These are phyloP conservation scores for Pseudogymnoascus sp. DNA, from an alignment of 2,329 filamentous ascomycete species.

Conservation along the genomic window DNA sequence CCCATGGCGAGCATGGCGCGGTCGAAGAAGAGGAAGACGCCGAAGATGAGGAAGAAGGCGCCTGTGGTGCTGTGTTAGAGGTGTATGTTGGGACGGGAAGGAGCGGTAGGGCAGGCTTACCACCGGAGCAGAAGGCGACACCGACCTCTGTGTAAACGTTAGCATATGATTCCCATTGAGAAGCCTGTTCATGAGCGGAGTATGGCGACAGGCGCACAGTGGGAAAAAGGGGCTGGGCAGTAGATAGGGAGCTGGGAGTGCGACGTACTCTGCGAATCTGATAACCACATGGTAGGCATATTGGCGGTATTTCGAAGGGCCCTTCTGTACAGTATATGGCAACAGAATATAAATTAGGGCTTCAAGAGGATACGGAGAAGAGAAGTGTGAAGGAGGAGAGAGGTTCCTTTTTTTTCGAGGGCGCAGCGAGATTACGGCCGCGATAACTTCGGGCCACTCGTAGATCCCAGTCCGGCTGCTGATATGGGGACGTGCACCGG, in stretches of 20 bases:
- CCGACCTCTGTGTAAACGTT: constrained; percentile 67
- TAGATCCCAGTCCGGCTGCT: neutral
- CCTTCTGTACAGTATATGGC: constrained; percentile 1
- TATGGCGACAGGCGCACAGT: constrained; percentile 20
- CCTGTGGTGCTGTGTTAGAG: constrained; percentile 44
- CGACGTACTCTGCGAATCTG: constrained; percentile 83
- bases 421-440: constrained; percentile 3
- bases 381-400: neutral
- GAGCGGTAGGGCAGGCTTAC: constrained; percentile 54
- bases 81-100: neutral
- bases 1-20: constrained; percentile 97
- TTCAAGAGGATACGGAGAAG: neutral
- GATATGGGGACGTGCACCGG: constrained; percentile 5
- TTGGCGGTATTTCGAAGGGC: constrained; percentile 14
- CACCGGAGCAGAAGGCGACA: constrained; percentile 94
- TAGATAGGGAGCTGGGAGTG: neutral
- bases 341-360: neutral
- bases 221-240: constrained; percentile 5
- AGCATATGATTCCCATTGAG: constrained; percentile 19
- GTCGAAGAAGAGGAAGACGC: constrained; percentile 96
- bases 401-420: neutral
- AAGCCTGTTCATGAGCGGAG: neutral
- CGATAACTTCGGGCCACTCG: constrained; percentile 1
- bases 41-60: constrained; percentile 88
- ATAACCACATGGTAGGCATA: constrained; percentile 74